Base-by-base conservation (phyloP, 208 protist species). In the Leishmania martiniquensis region DNA sequence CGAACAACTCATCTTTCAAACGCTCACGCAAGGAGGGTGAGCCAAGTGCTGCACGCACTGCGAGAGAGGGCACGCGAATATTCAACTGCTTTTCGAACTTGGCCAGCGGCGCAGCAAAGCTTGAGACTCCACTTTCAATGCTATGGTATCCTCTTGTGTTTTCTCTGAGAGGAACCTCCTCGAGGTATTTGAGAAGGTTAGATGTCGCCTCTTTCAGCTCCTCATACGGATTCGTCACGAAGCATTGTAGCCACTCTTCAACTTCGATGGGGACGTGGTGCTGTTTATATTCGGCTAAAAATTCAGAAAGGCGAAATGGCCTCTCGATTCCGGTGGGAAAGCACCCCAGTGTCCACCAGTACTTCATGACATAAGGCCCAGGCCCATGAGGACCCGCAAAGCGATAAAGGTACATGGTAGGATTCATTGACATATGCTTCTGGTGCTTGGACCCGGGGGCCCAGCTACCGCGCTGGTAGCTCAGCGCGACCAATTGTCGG, bases 291-390 rank as follows among this genome's bases (percentile, higher is more conserved):
- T 84, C 86, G 4, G 88, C 77, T 66, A 96, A 82, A 84, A 97
- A 97, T 69, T 97, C 92, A 34, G 88, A 51, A 49, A 97, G 85
- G 39, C 94, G 86, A 75, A 96, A 97, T 1, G 94, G 94, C 39
- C 76, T 75, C 62, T 94, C 89, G 68, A 93, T 68, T 34, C 94
- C 94, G 42, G 91, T 97, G 20, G 94, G 94, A 76, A 96, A 95
- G 85, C 89, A 94, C 13, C 94, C 94, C 17, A 96, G 77, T 49
- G 94, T 97, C 91, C 92, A 96, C 91, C 91, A 97, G 70, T 96
- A 97, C 78, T 97, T 97, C 92, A 97, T 96, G 20, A 91, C 93
- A 72, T 95, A 96, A 17, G 92, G 92, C 2, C 94, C 94, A 37
- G 94, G 94, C 22, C 92, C 92, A 69, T 79, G 81, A 44, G 89